These are phyloP conservation scores for Drechmeria coniospora DNA, from an alignment of 2,329 filamentous ascomycete genomes.

Conservation along the genomic window DNA sequence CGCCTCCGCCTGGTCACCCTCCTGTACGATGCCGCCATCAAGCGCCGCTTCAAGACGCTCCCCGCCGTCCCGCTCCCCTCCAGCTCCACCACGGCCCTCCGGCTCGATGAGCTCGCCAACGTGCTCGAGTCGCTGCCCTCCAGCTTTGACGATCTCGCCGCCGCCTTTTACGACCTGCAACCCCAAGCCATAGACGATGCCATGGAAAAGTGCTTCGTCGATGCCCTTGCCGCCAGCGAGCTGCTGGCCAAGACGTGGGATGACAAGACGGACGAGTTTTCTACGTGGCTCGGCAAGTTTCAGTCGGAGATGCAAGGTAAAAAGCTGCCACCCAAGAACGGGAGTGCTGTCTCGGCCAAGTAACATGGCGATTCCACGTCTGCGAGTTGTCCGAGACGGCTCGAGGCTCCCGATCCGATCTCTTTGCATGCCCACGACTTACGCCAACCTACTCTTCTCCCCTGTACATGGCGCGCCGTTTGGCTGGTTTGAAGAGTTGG, in stretches of 20 bases:
- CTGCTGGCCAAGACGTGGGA: slow-evolving; percentile 46
- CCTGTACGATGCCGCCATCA: slow-evolving; percentile 53
- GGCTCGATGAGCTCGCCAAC: slow-evolving; percentile 40
- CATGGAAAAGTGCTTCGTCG: slow-evolving; percentile 44
- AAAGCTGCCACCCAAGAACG: too few species aligned
- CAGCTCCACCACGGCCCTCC: slow-evolving; percentile 17
- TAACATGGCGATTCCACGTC: too few species aligned
- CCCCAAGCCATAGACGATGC: slow-evolving; percentile 38
- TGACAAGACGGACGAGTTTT: slow-evolving; percentile 58
- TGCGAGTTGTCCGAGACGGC: too few species aligned
- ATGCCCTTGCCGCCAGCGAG: slow-evolving; percentile 40
- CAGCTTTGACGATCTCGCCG: slow-evolving; percentile 54
- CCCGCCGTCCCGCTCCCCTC: slow-evolving; percentile 24
- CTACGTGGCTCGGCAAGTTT: slow-evolving; percentile 53
- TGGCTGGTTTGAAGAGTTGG: too few species aligned
- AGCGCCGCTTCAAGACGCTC: slow-evolving; percentile 50
- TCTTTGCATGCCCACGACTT: too few species aligned
- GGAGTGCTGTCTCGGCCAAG: too few species aligned
- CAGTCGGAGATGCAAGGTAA: slow-evolving; percentile 34
- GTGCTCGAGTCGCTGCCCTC: slow-evolving; percentile 47
- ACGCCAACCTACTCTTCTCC: too few species aligned
- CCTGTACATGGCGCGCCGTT: too few species aligned
- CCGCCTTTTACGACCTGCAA: slow-evolving; percentile 56
- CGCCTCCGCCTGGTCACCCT: slow-evolving; percentile 51
- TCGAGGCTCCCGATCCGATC: too few species aligned